Percentiles rank a stretch among this genome's conserved stretches.
phyloP scores from a whole-genome alignment of 768 basidiomycete genomes.

The Suillus plorans region DNA sequence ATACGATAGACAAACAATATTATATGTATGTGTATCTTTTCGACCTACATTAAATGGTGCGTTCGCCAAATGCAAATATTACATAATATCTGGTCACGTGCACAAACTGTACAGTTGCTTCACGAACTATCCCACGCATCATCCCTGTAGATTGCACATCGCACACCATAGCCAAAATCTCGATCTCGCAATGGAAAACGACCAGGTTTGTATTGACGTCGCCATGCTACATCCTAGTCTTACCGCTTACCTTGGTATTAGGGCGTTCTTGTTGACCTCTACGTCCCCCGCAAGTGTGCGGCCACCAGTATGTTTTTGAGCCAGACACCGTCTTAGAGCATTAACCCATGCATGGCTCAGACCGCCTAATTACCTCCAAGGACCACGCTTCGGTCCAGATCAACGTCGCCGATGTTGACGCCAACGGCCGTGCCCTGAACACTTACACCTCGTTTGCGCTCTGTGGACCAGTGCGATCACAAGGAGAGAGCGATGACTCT shows the following conservation, averaged over 20 bases:
- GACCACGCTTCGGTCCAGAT: slow-evolving; percentile 99
- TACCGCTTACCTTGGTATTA: slow-evolving; percentile 28
- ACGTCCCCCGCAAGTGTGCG: slow-evolving; percentile 99
- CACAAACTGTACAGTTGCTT: slow-evolving; percentile 31
- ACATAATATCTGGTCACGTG: neutral
- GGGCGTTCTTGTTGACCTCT: slow-evolving; percentile 99
- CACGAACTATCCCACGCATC: slow-evolving; percentile 27
- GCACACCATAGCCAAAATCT: slow-evolving; percentile 6
- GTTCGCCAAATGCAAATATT: neutral
- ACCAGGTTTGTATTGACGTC: slow-evolving; percentile 56
- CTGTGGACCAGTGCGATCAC: slow-evolving; percentile 89
- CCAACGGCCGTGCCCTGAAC: slow-evolving; percentile 73
- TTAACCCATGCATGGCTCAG: slow-evolving; percentile 38
- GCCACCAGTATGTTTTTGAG: slow-evolving; percentile 78
- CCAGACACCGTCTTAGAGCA: neutral
- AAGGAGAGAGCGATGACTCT: slow-evolving; percentile 95
- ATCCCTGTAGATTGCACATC: neutral
- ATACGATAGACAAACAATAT: neutral
- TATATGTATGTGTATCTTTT: neutral
- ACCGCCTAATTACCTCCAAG: slow-evolving; percentile 98
- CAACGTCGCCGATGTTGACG: slow-evolving; percentile 92
- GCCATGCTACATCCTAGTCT: neutral
- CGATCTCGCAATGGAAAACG: slow-evolving; percentile 79
- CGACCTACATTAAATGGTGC: neutral
- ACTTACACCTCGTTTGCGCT: slow-evolving; percentile 92